Evolutionary conservation across 768 basidiomycete species (phyloP).

Genomic region (Astraeus odoratus): DNA sequence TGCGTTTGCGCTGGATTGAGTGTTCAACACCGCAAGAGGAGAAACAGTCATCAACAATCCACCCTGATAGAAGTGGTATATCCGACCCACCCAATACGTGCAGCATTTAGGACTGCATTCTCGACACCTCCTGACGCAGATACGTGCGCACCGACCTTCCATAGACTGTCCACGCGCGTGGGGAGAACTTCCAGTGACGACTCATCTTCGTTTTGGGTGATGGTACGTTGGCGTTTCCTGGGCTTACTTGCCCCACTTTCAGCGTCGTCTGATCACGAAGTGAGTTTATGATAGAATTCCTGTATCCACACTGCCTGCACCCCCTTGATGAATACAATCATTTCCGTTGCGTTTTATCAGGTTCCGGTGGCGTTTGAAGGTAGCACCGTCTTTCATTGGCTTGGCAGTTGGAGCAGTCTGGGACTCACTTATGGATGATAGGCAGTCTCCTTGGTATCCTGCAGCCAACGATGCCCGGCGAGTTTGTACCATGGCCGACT

Average conservation of each 20-base stretch:
- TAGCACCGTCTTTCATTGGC: background rate
- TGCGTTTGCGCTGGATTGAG: conserved; percentile 80
- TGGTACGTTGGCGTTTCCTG: conserved; percentile 3
- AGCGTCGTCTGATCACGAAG: background rate
- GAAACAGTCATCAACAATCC: background rate
- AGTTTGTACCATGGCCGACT: conserved; percentile 19
- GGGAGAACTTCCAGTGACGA: conserved; percentile 24
- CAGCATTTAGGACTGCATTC: conserved; percentile 64
- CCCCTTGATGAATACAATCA: too few relatives aligned
- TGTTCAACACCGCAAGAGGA: background rate
- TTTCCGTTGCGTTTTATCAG: too few relatives aligned
- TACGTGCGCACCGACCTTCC: conserved; percentile 82
- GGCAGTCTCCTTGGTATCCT: background rate
- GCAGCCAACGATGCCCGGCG: conserved; percentile 10
- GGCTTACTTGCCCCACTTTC: conserved; percentile 1
- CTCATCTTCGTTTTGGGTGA: conserved; percentile 4
- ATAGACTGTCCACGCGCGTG: conserved; percentile 30
- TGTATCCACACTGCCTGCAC: too few relatives aligned
- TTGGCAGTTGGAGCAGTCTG: background rate
- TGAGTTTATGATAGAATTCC: too few relatives aligned
- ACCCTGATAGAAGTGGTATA: background rate
- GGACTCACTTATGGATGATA: background rate
- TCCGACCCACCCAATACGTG: conserved; percentile 50
- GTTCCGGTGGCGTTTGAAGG: background rate
- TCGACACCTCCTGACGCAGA: conserved; percentile 77